phyloP scores from a whole-genome alignment of 257 asterid species.

The Thymus mandschuricus region DNA sequence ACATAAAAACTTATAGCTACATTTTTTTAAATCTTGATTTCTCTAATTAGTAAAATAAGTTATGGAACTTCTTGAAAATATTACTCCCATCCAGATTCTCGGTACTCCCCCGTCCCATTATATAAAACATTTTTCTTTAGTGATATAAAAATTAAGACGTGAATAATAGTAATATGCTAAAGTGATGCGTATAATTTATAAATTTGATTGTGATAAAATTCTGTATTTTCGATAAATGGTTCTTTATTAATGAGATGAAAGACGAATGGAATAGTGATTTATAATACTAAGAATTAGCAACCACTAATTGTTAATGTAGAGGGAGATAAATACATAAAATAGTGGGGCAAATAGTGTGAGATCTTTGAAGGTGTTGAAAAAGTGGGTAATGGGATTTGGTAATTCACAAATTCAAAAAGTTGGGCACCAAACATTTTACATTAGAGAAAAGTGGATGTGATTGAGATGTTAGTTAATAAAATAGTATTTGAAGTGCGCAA shows the following conservation, averaged over 20 bases:
- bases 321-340: not conserved
- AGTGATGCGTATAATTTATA: no score
- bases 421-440: constrained; percentile 39
- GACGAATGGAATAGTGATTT: not conserved
- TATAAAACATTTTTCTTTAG: no score
- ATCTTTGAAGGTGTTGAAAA: constrained; percentile 15
- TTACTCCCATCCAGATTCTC: no score
- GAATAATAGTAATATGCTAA: no score
- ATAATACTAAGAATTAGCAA: not conserved
- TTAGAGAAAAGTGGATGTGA: constrained; percentile 32
- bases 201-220: no score
- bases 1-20: not conserved
- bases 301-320: not conserved
- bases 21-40: not conserved
- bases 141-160: no score
- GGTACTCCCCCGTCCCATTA: no score
- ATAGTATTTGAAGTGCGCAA: constrained; percentile 6
- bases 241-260: no score
- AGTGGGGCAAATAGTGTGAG: constrained; percentile 9
- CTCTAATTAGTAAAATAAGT: no score
- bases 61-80: no score
- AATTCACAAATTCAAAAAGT: constrained; percentile 36
- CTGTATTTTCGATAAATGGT: no score
- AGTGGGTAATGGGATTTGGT: constrained; percentile 38
- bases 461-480: not conserved